A percentile compares a stretch with the other conserved stretches of the same genome.
These are phyloP conservation scores for Smittium mucronatum DNA, from an alignment of 371 early-diverging fungal species.

Conservation along the genomic window DNA sequence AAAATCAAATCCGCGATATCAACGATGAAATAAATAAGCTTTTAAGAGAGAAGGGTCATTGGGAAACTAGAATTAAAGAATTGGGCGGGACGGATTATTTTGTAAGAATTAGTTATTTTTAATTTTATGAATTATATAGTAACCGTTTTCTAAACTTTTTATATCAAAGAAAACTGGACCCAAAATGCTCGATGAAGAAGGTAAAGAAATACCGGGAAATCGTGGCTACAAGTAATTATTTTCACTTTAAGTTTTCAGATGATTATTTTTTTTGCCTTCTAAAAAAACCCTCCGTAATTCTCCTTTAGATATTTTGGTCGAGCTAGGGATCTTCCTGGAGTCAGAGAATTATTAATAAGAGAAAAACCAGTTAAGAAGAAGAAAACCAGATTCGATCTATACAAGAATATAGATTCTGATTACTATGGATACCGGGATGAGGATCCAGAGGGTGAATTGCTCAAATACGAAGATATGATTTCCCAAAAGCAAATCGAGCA, in stretches of 20 bases:
- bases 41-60: constrained; percentile 77
- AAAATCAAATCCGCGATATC: constrained; percentile 81
- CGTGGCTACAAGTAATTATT: constrained; percentile 73
- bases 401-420: constrained; percentile 74
- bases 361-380: constrained; percentile 22
- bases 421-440: constrained; percentile 94
- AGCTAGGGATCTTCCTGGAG: constrained; percentile 88
- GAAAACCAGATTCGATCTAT: constrained; percentile 55
- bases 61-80: constrained; percentile 83
- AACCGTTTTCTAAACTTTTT: neutral
- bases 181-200: constrained; percentile 69
- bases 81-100: constrained; percentile 91
- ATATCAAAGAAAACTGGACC: constrained; percentile 48
- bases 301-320: constrained; percentile 96
- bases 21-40: constrained; percentile 93
- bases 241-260: neutral
- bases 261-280: too few species aligned
- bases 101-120: constrained; percentile 33
- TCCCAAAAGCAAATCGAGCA: constrained; percentile 14
- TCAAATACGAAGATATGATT: constrained; percentile 58
- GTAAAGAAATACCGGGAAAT: constrained; percentile 78
- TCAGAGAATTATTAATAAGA: constrained; percentile 78
- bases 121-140: neutral
- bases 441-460: constrained; percentile 59
- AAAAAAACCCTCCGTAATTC: too few species aligned